Evolutionary conservation across 208 protist species (phyloP).

Genomic region (Herpetomonas muscarum): DNA sequence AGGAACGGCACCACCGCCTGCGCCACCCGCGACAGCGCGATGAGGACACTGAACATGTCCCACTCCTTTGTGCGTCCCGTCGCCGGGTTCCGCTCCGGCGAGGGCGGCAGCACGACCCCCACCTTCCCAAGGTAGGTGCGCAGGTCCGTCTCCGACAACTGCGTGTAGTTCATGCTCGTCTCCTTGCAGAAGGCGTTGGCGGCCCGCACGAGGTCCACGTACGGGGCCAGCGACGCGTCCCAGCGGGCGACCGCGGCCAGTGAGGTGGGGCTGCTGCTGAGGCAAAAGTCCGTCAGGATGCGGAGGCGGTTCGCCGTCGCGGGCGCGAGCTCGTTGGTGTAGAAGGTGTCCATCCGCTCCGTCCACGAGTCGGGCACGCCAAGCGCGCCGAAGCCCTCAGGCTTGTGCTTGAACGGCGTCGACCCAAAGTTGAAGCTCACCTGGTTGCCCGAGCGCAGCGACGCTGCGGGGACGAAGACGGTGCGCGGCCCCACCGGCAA

Average conservation of each 20-base stretch:
- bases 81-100: slow-evolving; percentile 5
- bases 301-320: slow-evolving; percentile 47
- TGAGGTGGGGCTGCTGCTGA: not conserved
- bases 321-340: slow-evolving; percentile 51
- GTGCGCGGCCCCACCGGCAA: slow-evolving; percentile 5
- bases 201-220: slow-evolving; percentile 16
- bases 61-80: slow-evolving; percentile 19
- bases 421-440: slow-evolving; percentile 90
- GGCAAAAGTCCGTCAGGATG: slow-evolving; percentile 53
- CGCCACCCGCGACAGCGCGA: slow-evolving; percentile 66
- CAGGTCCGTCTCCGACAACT: slow-evolving; percentile 27
- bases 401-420: slow-evolving; percentile 79
- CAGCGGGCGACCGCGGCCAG: slow-evolving; percentile 1
- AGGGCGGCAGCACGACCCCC: slow-evolving; percentile 9
- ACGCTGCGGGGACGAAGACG: slow-evolving; percentile 75
- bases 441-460: slow-evolving; percentile 75
- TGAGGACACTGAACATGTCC: slow-evolving; percentile 54
- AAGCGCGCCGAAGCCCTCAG: slow-evolving; percentile 82
- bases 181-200: slow-evolving; percentile 23
- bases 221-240: slow-evolving; percentile 15
- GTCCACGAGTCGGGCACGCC: slow-evolving; percentile 89
- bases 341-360: slow-evolving; percentile 89
- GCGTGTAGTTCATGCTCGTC: slow-evolving; percentile 27
- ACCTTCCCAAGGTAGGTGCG: slow-evolving; percentile 18
- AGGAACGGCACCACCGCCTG: slow-evolving; percentile 77